Conservation (phyloP, 2,329 filamentous ascomycete species). For the Phialemoniopsis sp. region DNA sequence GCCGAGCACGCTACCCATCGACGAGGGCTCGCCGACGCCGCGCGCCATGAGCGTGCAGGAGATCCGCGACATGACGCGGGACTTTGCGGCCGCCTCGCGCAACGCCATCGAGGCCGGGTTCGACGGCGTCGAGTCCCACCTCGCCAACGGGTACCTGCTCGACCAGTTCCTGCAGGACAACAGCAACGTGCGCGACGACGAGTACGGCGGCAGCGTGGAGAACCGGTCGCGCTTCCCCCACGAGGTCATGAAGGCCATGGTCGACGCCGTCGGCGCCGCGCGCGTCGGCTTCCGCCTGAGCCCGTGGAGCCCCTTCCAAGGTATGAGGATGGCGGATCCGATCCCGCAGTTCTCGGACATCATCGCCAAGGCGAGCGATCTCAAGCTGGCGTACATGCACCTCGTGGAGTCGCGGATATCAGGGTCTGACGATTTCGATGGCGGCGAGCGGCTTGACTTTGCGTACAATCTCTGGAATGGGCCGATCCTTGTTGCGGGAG, state of each 20-base stretch:
- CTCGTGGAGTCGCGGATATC: slow-evolving; percentile 47
- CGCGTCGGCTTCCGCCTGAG: slow-evolving; percentile 48
- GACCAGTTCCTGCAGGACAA: slow-evolving; percentile 53
- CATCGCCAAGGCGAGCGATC: slow-evolving; percentile 39
- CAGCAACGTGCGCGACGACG: slow-evolving; percentile 50
- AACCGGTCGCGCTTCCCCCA: slow-evolving; percentile 46
- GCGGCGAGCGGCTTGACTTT: slow-evolving; percentile 27
- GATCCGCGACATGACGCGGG: slow-evolving; percentile 24
- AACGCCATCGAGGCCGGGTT: slow-evolving; percentile 50
- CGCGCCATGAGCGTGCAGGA: slow-evolving; percentile 38
- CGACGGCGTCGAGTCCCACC: slow-evolving; percentile 35
- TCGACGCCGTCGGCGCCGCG: slow-evolving; percentile 44
- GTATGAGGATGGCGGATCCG: slow-evolving; percentile 54
- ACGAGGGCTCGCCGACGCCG: slow-evolving; percentile 24
- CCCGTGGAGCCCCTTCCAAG: slow-evolving; percentile 53
- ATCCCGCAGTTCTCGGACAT: slow-evolving; percentile 53
- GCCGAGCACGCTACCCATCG: slow-evolving; percentile 38
- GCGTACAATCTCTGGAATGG: slow-evolving; percentile 21
- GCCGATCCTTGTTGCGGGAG: slow-evolving; percentile 24
- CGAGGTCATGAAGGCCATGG: slow-evolving; percentile 47
- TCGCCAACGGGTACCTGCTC: slow-evolving; percentile 34
- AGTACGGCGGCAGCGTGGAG: slow-evolving; percentile 50
- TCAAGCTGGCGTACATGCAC: slow-evolving; percentile 52
- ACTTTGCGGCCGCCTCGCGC: slow-evolving; percentile 25
- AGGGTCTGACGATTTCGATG: too few species aligned